phyloP scores from a whole-genome alignment of 441 rosid species.

The Lepidium campestre region DNA sequence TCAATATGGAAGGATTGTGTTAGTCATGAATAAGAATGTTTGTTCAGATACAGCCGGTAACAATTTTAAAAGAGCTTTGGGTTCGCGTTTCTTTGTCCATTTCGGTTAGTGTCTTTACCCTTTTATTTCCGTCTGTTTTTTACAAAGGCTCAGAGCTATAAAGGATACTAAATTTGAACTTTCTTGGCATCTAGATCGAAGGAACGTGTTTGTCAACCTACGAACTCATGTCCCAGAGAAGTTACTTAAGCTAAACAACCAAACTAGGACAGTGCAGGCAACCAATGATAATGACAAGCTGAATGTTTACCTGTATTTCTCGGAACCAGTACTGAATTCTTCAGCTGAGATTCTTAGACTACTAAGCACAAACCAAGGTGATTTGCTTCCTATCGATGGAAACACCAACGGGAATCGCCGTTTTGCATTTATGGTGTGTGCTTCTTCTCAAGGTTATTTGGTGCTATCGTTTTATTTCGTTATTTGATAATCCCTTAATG shows the following conservation, averaged over 20 bases:
- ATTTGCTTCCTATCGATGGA: slow-evolving; percentile 54
- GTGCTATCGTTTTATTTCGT: neutral
- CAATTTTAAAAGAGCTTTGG: slow-evolving; percentile 50
- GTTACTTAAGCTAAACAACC: slow-evolving; percentile 52
- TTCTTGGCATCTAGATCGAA: slow-evolving; percentile 47
- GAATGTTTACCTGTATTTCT: slow-evolving; percentile 72
- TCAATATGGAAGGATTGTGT: slow-evolving; percentile 57
- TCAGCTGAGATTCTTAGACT: slow-evolving; percentile 52
- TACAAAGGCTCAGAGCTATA: neutral
- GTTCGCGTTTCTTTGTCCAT: slow-evolving; percentile 69
- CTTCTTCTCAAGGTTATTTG: slow-evolving; percentile 1
- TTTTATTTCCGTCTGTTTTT: neutral
- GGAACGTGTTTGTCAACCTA: slow-evolving; percentile 58
- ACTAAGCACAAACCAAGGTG: slow-evolving; percentile 49
- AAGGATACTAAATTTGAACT: neutral
- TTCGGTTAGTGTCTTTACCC: slow-evolving; percentile 49
- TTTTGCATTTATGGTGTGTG: slow-evolving; percentile 74
- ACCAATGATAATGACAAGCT: slow-evolving; percentile 56
- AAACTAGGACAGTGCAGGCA: slow-evolving; percentile 77
- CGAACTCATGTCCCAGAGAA: slow-evolving; percentile 73
- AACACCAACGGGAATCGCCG: slow-evolving; percentile 56
- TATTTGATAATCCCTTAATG: neutral
- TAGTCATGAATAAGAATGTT: slow-evolving; percentile 66
- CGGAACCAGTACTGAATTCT: slow-evolving; percentile 72
- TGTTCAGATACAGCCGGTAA: slow-evolving; percentile 83